Percentiles rank a stretch among this genome's conserved stretches.
Conservation (phyloP, 2,329 filamentous ascomycete genomes). For the Trichoderma aggressivum region DNA sequence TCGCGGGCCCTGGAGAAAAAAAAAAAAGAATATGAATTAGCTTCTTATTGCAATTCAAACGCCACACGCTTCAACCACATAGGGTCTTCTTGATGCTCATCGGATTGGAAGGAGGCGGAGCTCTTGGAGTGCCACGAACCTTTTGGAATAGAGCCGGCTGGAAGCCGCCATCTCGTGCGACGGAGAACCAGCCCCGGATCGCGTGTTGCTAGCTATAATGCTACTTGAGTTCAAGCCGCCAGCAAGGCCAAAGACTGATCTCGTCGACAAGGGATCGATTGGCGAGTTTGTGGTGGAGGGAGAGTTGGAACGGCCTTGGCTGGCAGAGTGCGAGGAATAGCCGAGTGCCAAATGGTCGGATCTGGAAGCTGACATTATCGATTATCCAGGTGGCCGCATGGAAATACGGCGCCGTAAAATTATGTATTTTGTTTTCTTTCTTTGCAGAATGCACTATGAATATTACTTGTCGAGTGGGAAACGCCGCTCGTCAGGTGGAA, state of each 20-base stretch:
- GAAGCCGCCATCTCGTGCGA: slow-evolving; percentile 81
- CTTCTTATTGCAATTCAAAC: not conserved
- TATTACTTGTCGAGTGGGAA: slow-evolving; percentile 8
- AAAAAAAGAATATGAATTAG: not conserved
- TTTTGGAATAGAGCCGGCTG: slow-evolving; percentile 81
- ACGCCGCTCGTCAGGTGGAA: slow-evolving; percentile 8
- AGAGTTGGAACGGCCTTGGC: slow-evolving; percentile 69
- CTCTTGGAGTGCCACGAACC: slow-evolving; percentile 55
- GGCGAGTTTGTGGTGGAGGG: slow-evolving; percentile 79
- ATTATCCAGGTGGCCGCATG: slow-evolving; percentile 63
- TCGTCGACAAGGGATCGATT: slow-evolving; percentile 66
- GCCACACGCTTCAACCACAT: not conserved
- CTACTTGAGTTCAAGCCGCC: slow-evolving; percentile 56
- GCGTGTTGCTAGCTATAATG: slow-evolving; percentile 58
- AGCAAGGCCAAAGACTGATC: slow-evolving; percentile 70
- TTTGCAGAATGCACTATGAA: slow-evolving; percentile 4
- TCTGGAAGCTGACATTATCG: slow-evolving; percentile 89
- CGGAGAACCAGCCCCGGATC: slow-evolving; percentile 91
- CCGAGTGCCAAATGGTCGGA: slow-evolving; percentile 83
- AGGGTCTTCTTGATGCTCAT: not conserved
- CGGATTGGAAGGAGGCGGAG: not conserved
- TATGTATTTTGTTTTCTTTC: not conserved
- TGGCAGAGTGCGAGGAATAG: slow-evolving; percentile 66
- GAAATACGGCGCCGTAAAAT: slow-evolving; percentile 26
- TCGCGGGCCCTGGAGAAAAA: slow-evolving; percentile 69